Conservation (phyloP, 768 basidiomycete genomes). For the Boletus rubroflammeus region DNA sequence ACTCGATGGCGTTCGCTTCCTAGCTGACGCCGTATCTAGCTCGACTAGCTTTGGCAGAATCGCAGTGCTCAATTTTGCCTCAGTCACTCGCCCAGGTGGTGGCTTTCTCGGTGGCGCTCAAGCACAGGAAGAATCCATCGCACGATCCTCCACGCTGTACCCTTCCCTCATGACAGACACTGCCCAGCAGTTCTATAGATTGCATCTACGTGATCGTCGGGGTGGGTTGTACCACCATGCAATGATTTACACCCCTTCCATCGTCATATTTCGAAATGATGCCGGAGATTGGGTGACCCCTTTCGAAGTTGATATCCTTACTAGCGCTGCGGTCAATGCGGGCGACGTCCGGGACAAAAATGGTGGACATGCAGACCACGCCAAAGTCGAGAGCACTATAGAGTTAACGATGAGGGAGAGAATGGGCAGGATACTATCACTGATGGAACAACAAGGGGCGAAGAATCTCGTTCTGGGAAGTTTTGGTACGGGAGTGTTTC, state of each 20-base stretch:
- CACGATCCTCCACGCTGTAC: conserved; percentile 71
- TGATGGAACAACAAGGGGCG: conserved; percentile 61
- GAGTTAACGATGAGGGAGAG: conserved; percentile 60
- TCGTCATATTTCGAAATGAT: conserved; percentile 64
- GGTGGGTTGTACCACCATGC: conserved; percentile 72
- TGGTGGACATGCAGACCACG: not conserved
- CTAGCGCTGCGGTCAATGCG: conserved; percentile 75
- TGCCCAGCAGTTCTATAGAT: conserved; percentile 57
- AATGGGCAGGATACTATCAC: conserved; percentile 61
- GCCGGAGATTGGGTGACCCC: conserved; percentile 54
- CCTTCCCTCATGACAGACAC: conserved; percentile 52
- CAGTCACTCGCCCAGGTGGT: conserved; percentile 71
- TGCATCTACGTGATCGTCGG: conserved; percentile 48
- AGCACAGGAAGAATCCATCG: conserved; percentile 80
- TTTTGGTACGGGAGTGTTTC: conserved; percentile 78
- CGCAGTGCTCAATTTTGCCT: conserved; percentile 74
- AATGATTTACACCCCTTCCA: conserved; percentile 69
- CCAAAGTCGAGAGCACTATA: conserved; percentile 39
- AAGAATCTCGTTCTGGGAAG: conserved; percentile 64
- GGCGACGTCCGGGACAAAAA: conserved; percentile 39
- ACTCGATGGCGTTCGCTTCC: conserved; percentile 53
- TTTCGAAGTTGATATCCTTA: conserved; percentile 60
- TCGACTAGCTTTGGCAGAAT: conserved; percentile 32
- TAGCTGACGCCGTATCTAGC: conserved; percentile 21
- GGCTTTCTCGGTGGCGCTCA: conserved; percentile 71